A percentile compares a stretch with the other conserved stretches of the same genome.
These are phyloP conservation scores for Nephelium lappaceum DNA, from an alignment of 345 rosid genomes.

Conservation along the genomic window DNA sequence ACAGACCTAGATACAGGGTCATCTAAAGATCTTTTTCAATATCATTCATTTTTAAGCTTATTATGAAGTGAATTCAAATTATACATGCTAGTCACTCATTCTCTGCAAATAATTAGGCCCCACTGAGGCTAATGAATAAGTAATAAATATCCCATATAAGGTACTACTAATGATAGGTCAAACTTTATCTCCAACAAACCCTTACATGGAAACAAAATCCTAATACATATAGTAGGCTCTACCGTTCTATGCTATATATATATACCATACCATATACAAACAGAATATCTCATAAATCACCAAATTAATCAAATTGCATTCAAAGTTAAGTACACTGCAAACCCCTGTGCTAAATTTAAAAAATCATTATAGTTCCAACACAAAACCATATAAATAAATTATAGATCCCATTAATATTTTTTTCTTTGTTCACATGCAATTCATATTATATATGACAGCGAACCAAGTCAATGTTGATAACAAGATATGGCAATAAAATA, in stretches of 20 bases:
- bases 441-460: not conserved
- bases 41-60: not conserved
- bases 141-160: not conserved
- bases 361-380: not conserved
- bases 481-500: not conserved
- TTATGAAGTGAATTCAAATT: not conserved
- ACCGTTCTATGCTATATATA: no score
- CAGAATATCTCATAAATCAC: not conserved
- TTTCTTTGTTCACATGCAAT: not conserved
- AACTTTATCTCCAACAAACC: not conserved
- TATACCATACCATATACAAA: not conserved
- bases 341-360: slow-evolving; percentile 1
- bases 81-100: not conserved
- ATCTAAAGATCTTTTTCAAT: not conserved
- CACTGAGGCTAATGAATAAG: not conserved
- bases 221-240: not conserved
- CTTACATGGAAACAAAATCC: not conserved
- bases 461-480: not conserved
- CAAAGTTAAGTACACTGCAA: not conserved
- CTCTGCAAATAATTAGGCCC: not conserved
- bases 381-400: not conserved
- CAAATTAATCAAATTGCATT: not conserved
- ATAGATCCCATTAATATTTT: not conserved
- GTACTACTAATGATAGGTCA: not conserved
- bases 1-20: not conserved